Base-by-base conservation (phyloP, 352 stramenopile genomes). In the Thalassiosira pacifica region DNA sequence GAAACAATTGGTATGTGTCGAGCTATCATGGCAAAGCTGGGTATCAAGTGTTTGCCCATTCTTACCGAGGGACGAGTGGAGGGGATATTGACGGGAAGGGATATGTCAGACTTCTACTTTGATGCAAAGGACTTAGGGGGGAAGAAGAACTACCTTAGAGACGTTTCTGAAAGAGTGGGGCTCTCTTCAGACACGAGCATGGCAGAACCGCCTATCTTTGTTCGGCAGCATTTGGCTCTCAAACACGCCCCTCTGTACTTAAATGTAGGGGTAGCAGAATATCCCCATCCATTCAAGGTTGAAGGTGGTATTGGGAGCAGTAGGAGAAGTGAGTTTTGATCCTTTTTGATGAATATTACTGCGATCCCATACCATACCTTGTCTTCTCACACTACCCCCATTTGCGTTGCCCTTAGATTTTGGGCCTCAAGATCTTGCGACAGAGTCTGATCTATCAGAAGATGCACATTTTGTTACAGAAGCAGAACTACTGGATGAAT, bases 401-500 rank as follows among this genome's bases (percentile, higher is more conserved):
- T 59, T 79, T 63, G 57, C 24, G 76, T 60, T 42, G 82, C 24
- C 42, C 27, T 76, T 69, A 90, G 82, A 92, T 80, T 85, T 91
- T 84, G 81, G 86, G 22, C 82, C 86, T 27, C 45, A 84, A 4
- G 85, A 89, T 81, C 76, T 85, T 40, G 53, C 72, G 45, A 91
- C 79, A 59, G 78, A 94, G 72, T 31, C 60, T 37, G 71, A 88
- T 8, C 76, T 95, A 26, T 96, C 96, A 57, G 97, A 99, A 89
- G 97, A 99, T 88, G 96, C 97, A 19, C 96, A 97, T 87, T 99
- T 98, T 90, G 82, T 98, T 5, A 93, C 95, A n/a, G 91, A 93
- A 0, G 83, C 97, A 6, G 88, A 93, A 59, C 78, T 94, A 16
- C 89, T 93, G 63, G 92, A 92, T 34, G 90, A 92, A 79, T 89